A percentile compares a stretch with the other conserved stretches of the same genome.
phyloP scores from a whole-genome alignment of 2,329 filamentous ascomycete species.

The Biscogniauxia marginata region DNA sequence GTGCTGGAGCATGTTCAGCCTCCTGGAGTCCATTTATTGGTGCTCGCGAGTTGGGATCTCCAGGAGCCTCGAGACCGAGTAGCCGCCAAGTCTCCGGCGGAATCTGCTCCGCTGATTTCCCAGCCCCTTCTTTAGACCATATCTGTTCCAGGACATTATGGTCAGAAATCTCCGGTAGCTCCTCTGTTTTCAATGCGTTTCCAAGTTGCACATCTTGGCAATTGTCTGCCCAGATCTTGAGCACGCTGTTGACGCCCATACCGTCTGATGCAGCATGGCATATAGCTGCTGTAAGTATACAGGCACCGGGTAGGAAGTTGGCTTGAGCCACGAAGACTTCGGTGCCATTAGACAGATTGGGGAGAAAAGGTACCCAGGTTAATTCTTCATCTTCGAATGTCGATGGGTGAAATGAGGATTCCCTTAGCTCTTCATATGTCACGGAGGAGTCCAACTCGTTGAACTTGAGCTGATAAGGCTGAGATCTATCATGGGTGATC shows the following conservation, averaged over 20 bases:
- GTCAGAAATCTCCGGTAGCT: too few relatives aligned
- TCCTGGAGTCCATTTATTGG: not conserved
- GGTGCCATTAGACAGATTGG: not conserved
- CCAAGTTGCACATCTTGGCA: not conserved
- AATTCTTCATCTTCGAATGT: not conserved
- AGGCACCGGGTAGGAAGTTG: slow-evolving; percentile 4
- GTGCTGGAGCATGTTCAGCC: not conserved
- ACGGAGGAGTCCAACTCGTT: not conserved
- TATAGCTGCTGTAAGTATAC: not conserved
- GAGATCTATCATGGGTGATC: not conserved
- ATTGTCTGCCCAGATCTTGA: not conserved
- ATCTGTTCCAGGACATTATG: too few relatives aligned
- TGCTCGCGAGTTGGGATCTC: too few relatives aligned
- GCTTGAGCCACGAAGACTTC: slow-evolving; percentile 3
- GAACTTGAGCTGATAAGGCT: slow-evolving; percentile 2
- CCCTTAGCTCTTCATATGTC: not conserved
- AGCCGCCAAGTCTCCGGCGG: not conserved
- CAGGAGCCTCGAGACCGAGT: not conserved
- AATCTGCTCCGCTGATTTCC: too few relatives aligned
- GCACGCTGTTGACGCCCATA: not conserved
- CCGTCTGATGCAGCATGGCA: slow-evolving; percentile 1
- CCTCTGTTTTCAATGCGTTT: too few relatives aligned
- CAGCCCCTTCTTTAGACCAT: too few relatives aligned
- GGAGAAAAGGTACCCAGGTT: slow-evolving; percentile 1
- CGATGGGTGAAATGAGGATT: not conserved